Percentiles rank a stretch among this genome's conserved stretches.
Conservation (phyloP, 1,139 yeast species). For the Debaryomycetaceae sp. region DNA sequence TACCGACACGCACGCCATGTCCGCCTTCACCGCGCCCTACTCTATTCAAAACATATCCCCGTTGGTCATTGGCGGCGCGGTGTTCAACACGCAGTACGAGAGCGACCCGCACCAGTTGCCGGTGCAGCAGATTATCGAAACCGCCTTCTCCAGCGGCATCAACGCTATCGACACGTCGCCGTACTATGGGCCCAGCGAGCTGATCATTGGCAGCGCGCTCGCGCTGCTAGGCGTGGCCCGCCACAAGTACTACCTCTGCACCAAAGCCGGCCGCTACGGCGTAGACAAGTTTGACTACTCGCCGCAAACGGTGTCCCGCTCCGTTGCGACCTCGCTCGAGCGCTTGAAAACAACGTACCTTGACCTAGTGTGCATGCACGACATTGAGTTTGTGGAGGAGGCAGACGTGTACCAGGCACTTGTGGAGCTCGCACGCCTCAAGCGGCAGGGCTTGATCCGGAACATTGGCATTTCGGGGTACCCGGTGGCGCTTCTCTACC, state of each 20-base stretch:
- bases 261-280: slow-evolving; percentile 75
- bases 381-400: slow-evolving; percentile 67
- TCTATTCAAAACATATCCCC: slow-evolving; percentile 37
- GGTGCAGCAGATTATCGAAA: slow-evolving; percentile 41
- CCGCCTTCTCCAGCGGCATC: slow-evolving; percentile 59
- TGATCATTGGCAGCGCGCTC: slow-evolving; percentile 59
- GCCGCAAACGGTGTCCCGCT: slow-evolving; percentile 43
- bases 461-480: slow-evolving; percentile 81
- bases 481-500: slow-evolving; percentile 59
- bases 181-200: slow-evolving; percentile 85
- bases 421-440: slow-evolving; percentile 44
- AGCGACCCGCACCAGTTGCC: slow-evolving; percentile 53
- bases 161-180: slow-evolving; percentile 86
- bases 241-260: slow-evolving; percentile 58
- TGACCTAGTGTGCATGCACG: slow-evolving; percentile 81
- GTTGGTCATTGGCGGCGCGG: slow-evolving; percentile 76
- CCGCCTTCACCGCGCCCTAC: slow-evolving; percentile 10
- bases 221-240: slow-evolving; percentile 36
- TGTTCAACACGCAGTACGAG: slow-evolving; percentile 68
- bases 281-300: slow-evolving; percentile 69
- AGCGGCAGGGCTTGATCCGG: slow-evolving; percentile 50
- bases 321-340: slow-evolving; percentile 55
- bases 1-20: slow-evolving; percentile 4
- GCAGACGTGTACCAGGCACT: slow-evolving; percentile 53
- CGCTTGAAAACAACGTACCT: slow-evolving; percentile 57